Evolutionary conservation across 2,329 filamentous ascomycete species (phyloP).

Genomic region (Aspergillus brunneoviolaceus): DNA sequence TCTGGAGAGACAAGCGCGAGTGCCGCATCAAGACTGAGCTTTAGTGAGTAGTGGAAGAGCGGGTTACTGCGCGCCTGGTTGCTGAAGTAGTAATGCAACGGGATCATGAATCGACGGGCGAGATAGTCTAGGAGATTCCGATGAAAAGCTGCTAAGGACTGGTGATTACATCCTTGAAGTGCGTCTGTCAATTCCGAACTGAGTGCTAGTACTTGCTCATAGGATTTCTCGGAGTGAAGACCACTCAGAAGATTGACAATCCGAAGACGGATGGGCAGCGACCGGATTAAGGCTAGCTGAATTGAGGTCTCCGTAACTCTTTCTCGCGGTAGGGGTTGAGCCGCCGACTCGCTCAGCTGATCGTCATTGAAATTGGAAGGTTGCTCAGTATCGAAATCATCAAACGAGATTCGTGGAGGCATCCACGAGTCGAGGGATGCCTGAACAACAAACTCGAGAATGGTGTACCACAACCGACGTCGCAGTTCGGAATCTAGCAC

Average conservation of each 20-base stretch:
- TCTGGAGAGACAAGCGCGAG: too few species aligned
- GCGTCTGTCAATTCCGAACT: background rate
- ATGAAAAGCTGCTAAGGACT: too few species aligned
- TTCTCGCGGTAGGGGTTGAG: background rate
- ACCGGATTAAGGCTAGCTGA: background rate
- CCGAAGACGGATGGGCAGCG: background rate
- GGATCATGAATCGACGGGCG: too few species aligned
- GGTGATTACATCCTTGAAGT: too few species aligned
- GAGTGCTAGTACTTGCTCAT: background rate
- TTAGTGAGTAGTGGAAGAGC: too few species aligned
- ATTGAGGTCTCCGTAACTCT: background rate
- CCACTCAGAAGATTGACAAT: background rate
- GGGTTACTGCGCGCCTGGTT: too few species aligned
- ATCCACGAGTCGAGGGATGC: slow-evolving; percentile 32
- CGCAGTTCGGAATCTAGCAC: slow-evolving; percentile 26
- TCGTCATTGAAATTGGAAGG: slow-evolving; percentile 25
- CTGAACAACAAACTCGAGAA: slow-evolving; percentile 37
- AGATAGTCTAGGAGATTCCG: too few species aligned
- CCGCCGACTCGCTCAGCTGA: background rate
- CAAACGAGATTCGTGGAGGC: slow-evolving; percentile 27
- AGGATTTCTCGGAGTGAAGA: background rate
- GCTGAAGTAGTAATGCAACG: too few species aligned
- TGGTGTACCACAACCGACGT: slow-evolving; percentile 36
- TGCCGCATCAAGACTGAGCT: too few species aligned
- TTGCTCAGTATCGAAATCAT: slow-evolving; percentile 34